Percentiles rank a stretch among this genome's conserved stretches.
phyloP scores from a whole-genome alignment of 768 basidiomycete genomes.

The Brasilioporus rufonigricans region DNA sequence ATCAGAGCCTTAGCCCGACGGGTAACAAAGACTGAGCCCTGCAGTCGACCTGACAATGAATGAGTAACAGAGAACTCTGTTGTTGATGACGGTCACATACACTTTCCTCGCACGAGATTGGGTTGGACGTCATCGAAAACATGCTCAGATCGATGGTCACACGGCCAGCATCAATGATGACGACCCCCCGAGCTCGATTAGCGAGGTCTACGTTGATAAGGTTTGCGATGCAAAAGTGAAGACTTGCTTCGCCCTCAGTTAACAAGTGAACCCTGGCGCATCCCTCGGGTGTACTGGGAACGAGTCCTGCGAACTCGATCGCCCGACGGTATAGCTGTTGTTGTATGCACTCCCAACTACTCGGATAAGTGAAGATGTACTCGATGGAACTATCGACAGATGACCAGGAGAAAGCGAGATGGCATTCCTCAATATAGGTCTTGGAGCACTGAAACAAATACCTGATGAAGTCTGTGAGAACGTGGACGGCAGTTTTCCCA shows the following conservation, averaged over 20 bases:
- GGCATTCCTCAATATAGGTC: not conserved
- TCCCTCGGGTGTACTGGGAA: conserved; percentile 11
- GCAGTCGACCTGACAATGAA: not conserved
- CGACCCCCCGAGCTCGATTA: not conserved
- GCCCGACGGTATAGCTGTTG: conserved; percentile 19
- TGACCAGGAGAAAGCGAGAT: not conserved
- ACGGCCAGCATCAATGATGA: not conserved
- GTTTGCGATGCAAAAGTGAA: not conserved
- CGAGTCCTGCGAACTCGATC: conserved; percentile 16
- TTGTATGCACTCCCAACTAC: conserved; percentile 6
- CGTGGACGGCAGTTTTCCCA: not conserved
- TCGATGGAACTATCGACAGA: conserved; percentile 8
- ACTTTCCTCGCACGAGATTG: not conserved
- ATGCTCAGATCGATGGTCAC: not conserved
- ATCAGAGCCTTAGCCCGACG: not conserved
- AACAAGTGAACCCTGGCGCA: conserved; percentile 12
- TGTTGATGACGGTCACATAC: not conserved
- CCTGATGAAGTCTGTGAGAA: not conserved
- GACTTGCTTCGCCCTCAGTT: not conserved
- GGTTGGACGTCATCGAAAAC: not conserved
- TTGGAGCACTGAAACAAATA: not conserved
- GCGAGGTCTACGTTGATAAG: no score
- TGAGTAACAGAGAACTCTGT: not conserved
- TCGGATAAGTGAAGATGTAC: conserved; percentile 24
- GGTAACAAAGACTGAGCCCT: not conserved